Evolutionary conservation across 2,329 filamentous ascomycete species (phyloP).

Genomic region (Leptosphaerulina australis): DNA sequence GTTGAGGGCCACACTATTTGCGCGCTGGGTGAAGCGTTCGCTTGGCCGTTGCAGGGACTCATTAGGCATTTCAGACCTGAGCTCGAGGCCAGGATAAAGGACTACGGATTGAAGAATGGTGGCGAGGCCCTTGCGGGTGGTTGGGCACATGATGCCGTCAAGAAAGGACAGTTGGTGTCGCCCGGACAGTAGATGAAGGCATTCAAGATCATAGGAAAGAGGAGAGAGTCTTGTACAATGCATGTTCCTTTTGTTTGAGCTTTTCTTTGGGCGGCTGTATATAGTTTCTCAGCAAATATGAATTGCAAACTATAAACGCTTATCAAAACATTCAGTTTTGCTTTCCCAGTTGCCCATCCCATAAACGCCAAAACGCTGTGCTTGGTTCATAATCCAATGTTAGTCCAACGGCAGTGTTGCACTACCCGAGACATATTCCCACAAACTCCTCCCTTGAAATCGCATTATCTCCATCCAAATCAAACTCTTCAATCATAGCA

Average conservation of each 20-base stretch:
- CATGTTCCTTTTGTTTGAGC: slow-evolving; percentile 38
- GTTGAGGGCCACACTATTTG: slow-evolving; percentile 99
- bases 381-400: background rate
- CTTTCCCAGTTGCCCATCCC: background rate
- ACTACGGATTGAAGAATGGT: slow-evolving; percentile 74
- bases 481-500: slow-evolving; percentile 98
- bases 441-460: slow-evolving; percentile 69
- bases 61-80: slow-evolving; percentile 98
- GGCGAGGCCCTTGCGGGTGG: slow-evolving; percentile 82
- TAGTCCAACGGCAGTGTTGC: background rate
- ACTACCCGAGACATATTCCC: slow-evolving; percentile 64
- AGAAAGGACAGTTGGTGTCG: slow-evolving; percentile 82
- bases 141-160: slow-evolving; percentile 76
- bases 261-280: slow-evolving; percentile 40
- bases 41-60: slow-evolving; percentile 96
- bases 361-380: slow-evolving; percentile 8
- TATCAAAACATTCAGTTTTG: background rate
- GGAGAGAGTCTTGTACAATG: slow-evolving; percentile 36
- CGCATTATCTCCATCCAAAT: slow-evolving; percentile 88
- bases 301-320: slow-evolving; percentile 23
- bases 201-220: slow-evolving; percentile 9
- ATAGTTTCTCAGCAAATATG: slow-evolving; percentile 43
- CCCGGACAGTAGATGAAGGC: slow-evolving; percentile 73
- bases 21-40: slow-evolving; percentile 95
- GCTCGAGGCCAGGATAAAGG: slow-evolving; percentile 86